phyloP scores from a whole-genome alignment of 345 rosid genomes.

The Salix exigua region DNA sequence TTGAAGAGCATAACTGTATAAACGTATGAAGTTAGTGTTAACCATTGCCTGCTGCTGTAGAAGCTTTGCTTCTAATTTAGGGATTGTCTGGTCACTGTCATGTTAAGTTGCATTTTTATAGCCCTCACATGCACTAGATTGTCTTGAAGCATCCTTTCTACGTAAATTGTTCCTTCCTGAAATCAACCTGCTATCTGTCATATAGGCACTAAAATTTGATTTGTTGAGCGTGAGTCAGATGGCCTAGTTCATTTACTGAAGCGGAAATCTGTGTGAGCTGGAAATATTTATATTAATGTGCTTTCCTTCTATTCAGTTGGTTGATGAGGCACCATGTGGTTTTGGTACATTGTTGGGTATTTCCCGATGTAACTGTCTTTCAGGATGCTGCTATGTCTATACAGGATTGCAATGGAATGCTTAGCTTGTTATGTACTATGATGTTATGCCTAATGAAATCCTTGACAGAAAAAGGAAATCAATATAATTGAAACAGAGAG shows the following conservation, averaged over 20 bases:
- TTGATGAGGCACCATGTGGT: neutral
- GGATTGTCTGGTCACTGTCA: neutral
- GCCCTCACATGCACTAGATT: neutral
- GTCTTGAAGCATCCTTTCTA: neutral
- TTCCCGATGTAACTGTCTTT: neutral
- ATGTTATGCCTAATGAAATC: too few relatives aligned
- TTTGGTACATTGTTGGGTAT: neutral
- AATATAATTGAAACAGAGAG: too few relatives aligned
- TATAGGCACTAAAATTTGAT: neutral
- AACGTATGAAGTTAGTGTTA: neutral
- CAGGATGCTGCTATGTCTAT: too few relatives aligned
- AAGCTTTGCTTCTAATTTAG: neutral
- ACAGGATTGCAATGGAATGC: too few relatives aligned
- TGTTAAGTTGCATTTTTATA: neutral
- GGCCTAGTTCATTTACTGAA: neutral
- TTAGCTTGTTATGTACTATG: too few relatives aligned
- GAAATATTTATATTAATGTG: neutral
- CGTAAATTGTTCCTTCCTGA: neutral
- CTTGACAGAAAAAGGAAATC: too few relatives aligned
- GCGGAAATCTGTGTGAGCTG: neutral
- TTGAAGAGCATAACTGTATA: neutral
- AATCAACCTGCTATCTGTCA: neutral
- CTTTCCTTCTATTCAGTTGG: neutral
- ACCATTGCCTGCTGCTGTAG: neutral
- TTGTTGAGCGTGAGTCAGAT: neutral